Evolutionary conservation across 306 rosid genomes (phyloP), one percentile per base, ranked within the genome.

Genomic region (Sechiopsis laciniata): DNA sequence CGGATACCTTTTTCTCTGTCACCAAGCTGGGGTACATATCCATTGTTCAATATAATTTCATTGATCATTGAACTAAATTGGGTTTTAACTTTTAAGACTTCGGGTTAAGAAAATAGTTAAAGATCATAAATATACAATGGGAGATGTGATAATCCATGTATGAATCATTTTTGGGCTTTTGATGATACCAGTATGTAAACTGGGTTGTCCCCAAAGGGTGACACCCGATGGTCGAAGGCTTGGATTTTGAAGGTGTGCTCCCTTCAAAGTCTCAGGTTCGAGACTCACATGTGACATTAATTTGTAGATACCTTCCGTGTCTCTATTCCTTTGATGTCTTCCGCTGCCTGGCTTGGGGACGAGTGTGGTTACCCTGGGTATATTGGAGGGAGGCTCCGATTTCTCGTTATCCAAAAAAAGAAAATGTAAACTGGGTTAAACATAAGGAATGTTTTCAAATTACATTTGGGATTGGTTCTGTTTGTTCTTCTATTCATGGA

Each of bases 1-100:
- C 74, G 84, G 76, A 2, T 86, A 87, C 75, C 76, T 90, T 79
- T 20, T 10, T 63, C 80, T 89, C 48, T 94, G 90, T 81, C 82
- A 56, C 52, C 82, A 26, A 55, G 85, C 71, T 87, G 97, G 98
- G 96, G 98, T 94, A 88, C 12, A 48, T 21, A 22, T 68, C 56
- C 56, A 48, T 50, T 72, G 26, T 78, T 74, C 37, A 42, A 42
- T 50, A 21, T n/a, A 26, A 19, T 24, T 58, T 7, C 57, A 68
- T 46, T 46, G 16, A 21, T 68, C 40, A 68, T 21, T 68, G 73
- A 42, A 68, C 73, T 48, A 68, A 46, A 22, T 48, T 68, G 56
- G 56, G 7, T 26, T 26, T 26, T 26, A 26, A 26, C 29, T 12
- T 68, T 21, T 68, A 48, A 21, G 56, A 20, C 14, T 10, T 4